A percentile compares a stretch with the other conserved stretches of the same genome.
phyloP scores from a whole-genome alignment of 2,329 filamentous ascomycete genomes.

The Aspergillus sp. region DNA sequence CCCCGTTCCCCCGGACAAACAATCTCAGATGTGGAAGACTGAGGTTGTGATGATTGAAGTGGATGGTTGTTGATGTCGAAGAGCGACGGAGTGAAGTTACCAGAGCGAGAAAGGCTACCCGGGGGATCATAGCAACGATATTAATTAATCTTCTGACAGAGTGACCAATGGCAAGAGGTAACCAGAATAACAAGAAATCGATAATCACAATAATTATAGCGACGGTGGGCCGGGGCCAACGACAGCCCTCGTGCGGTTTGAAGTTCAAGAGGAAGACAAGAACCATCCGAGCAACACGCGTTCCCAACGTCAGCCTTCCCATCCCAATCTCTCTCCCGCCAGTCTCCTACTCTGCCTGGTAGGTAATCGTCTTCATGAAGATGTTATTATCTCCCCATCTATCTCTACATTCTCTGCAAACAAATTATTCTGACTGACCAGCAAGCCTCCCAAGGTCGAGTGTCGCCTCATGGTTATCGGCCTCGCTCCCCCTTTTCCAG shows the following conservation, averaged over 20 bases:
- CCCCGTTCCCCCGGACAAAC: background rate
- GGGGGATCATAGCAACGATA: background rate
- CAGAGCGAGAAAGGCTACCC: background rate
- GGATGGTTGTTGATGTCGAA: background rate
- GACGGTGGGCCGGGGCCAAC: conserved; percentile 4
- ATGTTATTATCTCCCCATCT: background rate
- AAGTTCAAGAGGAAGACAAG: conserved; percentile 1
- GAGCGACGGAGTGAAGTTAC: background rate
- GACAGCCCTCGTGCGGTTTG: background rate
- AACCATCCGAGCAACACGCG: conserved; percentile 6
- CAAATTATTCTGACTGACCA: background rate
- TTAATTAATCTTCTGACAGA: conserved; percentile 5
- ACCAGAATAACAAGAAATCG: conserved; percentile 9
- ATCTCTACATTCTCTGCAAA: background rate
- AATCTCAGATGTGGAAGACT: background rate
- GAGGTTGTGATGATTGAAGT: background rate
- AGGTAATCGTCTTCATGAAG: background rate
- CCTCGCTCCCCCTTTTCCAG: conserved; percentile 8
- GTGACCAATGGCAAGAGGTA: conserved; percentile 2
- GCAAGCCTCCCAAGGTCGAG: background rate
- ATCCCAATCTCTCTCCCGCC: background rate
- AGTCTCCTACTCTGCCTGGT: background rate
- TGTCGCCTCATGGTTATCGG: background rate
- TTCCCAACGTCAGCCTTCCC: conserved; percentile 3
- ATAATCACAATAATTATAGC: conserved; percentile 8